Base-by-base conservation (phyloP, 192 early-diverging fungal species). In the Coemansia sp. region DNA sequence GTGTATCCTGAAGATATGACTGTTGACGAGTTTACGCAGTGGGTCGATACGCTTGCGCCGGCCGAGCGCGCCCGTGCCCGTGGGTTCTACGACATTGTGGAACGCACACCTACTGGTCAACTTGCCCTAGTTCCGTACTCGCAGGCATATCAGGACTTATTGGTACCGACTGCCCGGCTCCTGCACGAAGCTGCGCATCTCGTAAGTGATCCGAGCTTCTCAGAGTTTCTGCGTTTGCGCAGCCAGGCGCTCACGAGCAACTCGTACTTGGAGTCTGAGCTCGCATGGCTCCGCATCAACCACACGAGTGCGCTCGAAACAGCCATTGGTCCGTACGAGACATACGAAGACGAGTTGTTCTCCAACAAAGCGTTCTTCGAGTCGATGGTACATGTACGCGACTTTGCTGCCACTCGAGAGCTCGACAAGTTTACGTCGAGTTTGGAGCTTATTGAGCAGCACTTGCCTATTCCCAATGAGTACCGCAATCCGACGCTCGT, bases 1-100 rank as follows among this genome's bases (percentile, higher is more conserved):
- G 88, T 86, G 63, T 91, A 91, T 59, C 90, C 90, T 2, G 88
- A 88, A 26, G 86, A 87, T 25, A 89, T 91, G 82, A 85, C 79
- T 37, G 72, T 75, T 23, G 77, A 77, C 17, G 87, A 91, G 67
- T 91, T 88, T 52, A 59, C 80, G 22, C 53, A 59, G 12, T 91
- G 87, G 87, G 55, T 84, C 6, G 48, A 47, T 4, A 74, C 82
- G 17, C 73, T 91, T 39, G 43, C 53, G 16, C 39, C 74, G 6
- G 71, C 71, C 3, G 84, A 86, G 12, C 61, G 64, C 25, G 64
- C 68, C 37, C 64, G 82, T 12, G 90, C 90, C 51, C 83, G 82
- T 56, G 84, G 87, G 10, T 92, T 89, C 60, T 92, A 92, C 57
- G 74, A 88, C 19, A 62, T 85, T 0, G 70, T 90, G 27, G 64